These are phyloP conservation scores for Hypoxylon intermedium DNA, from an alignment of 495 filamentous ascomycete genomes.

Conservation along the genomic window DNA sequence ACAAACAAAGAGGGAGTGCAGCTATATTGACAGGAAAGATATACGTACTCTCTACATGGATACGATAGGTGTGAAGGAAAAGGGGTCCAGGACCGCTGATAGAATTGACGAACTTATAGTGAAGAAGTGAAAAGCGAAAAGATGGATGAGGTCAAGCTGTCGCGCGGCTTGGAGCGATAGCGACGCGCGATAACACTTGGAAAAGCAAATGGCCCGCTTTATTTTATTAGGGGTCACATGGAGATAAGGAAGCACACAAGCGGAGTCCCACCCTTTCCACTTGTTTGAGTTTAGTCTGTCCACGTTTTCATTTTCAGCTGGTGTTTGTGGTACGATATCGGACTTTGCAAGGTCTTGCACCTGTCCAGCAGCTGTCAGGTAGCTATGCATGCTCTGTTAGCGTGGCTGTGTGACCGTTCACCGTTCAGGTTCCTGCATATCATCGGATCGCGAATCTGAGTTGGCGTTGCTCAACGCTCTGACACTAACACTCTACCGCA, in stretches of 20 bases:
- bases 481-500: too few species aligned
- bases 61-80: neutral
- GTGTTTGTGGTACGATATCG: neutral
- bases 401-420: too few species aligned
- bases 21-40: neutral
- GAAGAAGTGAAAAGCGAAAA: constrained; percentile 5
- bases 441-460: too few species aligned
- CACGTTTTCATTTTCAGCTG: constrained; percentile 6
- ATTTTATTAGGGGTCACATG: constrained; percentile 34
- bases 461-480: too few species aligned
- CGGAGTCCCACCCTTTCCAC: neutral
- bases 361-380: too few species aligned
- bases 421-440: too few species aligned
- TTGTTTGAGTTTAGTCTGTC: constrained; percentile 11
- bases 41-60: constrained; percentile 43
- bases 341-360: neutral
- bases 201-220: constrained; percentile 22
- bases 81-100: neutral
- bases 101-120: neutral
- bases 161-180: constrained; percentile 36
- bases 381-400: too few species aligned
- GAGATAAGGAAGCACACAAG: constrained; percentile 21
- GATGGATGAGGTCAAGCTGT: constrained; percentile 35
- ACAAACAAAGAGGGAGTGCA: constrained; percentile 1
- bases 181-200: constrained; percentile 31